These are phyloP conservation scores for Apiospora aurea DNA, from an alignment of 2,329 filamentous ascomycete species.

Conservation along the genomic window DNA sequence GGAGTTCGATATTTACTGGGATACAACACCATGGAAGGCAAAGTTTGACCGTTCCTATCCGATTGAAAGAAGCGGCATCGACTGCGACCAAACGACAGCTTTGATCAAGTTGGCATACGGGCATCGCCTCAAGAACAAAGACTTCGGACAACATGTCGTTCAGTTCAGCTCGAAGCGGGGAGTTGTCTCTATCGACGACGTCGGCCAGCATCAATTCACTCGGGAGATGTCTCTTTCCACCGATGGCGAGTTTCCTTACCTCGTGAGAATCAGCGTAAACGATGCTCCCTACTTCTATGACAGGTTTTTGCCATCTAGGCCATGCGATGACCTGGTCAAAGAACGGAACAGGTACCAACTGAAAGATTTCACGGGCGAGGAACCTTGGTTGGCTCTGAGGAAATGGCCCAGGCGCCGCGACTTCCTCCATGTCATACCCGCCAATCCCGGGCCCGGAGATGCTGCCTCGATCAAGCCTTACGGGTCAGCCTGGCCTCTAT, in stretches of 20 bases:
- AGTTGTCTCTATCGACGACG: constrained; percentile 33
- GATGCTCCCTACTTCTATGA: constrained; percentile 51
- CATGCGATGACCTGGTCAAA: constrained; percentile 49
- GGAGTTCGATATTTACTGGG: constrained; percentile 50
- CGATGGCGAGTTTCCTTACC: constrained; percentile 34
- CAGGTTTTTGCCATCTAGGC: constrained; percentile 52
- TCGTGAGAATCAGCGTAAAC: constrained; percentile 49
- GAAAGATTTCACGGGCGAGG: constrained; percentile 49
- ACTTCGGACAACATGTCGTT: constrained; percentile 50
- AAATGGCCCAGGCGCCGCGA: constrained; percentile 64
- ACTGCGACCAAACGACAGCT: constrained; percentile 52
- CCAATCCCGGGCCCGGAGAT: constrained; percentile 23
- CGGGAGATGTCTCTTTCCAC: constrained; percentile 22
- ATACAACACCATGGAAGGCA: constrained; percentile 47
- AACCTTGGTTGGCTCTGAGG: constrained; percentile 56
- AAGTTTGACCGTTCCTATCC: constrained; percentile 35
- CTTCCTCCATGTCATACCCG: constrained; percentile 57
- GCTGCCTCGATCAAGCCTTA: constrained; percentile 48
- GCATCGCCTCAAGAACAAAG: constrained; percentile 52
- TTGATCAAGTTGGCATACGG: constrained; percentile 56
- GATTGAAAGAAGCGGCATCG: constrained; percentile 31
- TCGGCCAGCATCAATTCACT: constrained; percentile 29
- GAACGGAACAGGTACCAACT: constrained; percentile 35
- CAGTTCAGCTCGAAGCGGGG: constrained; percentile 43
- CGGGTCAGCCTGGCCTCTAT: constrained; percentile 52